These are phyloP conservation scores for Fagopyrum tataricum DNA, from an alignment of 148 eudicot species.

Conservation along the genomic window DNA sequence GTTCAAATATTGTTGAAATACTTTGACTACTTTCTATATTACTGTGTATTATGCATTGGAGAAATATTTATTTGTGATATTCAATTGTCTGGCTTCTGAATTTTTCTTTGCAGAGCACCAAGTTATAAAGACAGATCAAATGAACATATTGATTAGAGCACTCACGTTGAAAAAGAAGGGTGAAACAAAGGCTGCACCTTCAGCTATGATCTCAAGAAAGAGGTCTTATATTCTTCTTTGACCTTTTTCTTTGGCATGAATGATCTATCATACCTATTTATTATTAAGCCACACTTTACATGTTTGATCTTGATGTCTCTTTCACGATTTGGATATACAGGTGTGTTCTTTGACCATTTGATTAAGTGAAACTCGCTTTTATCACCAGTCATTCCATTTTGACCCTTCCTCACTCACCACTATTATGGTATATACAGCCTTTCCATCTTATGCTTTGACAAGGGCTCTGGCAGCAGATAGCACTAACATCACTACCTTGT, in stretches of 20 bases:
- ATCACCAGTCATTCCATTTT: neutral
- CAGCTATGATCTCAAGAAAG: conserved; percentile 62
- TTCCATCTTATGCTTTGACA: too few species aligned
- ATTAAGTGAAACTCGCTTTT: neutral
- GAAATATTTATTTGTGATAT: neutral
- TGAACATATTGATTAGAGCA: conserved; percentile 82
- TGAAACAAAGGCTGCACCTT: conserved; percentile 32
- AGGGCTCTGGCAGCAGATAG: too few species aligned
- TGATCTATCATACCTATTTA: neutral
- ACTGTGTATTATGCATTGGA: neutral
- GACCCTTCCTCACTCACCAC: neutral
- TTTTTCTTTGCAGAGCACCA: conserved; percentile 46
- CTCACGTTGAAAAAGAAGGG: conserved; percentile 69
- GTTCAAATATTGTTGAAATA: neutral
- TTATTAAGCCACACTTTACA: neutral
- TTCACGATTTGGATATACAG: neutral
- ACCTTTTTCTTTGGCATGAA: conserved; percentile 1
- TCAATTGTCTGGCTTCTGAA: neutral
- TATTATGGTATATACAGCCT: neutral
- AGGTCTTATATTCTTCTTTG: conserved; percentile 32
- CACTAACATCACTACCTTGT: too few species aligned
- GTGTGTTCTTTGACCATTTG: neutral
- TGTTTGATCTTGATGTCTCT: neutral
- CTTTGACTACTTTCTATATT: neutral
- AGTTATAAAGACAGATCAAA: conserved; percentile 81